Evolutionary conservation across 2,329 filamentous ascomycete species (phyloP).

Genomic region (Beauveria sp.): DNA sequence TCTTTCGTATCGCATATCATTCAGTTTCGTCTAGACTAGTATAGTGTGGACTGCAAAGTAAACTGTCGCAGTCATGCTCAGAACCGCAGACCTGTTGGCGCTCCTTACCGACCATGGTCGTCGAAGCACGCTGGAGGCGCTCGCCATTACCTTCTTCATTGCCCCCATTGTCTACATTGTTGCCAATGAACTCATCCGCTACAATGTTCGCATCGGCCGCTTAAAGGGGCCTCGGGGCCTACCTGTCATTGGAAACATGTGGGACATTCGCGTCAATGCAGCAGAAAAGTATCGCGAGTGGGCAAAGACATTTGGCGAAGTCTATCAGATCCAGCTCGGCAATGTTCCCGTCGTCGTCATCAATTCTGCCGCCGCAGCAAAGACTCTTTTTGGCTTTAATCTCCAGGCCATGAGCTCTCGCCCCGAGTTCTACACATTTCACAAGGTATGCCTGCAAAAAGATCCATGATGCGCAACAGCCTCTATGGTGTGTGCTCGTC

Average conservation of each 20-base stretch:
- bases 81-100: not conserved
- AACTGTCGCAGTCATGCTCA: not conserved
- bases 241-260: conserved; percentile 48
- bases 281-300: conserved; percentile 49
- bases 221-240: conserved; percentile 42
- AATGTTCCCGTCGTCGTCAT: conserved; percentile 50
- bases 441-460: conserved; percentile 34
- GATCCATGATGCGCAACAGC: not conserved
- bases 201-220: conserved; percentile 34
- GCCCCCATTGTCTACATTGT: conserved; percentile 37
- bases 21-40: not conserved
- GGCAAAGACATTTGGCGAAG: conserved; percentile 38
- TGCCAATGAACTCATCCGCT: conserved; percentile 40
- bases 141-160: conserved; percentile 17
- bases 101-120: not conserved
- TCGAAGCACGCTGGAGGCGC: conserved; percentile 13
- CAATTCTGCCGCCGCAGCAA: conserved; percentile 45
- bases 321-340: conserved; percentile 51
- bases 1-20: not conserved
- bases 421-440: conserved; percentile 52
- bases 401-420: conserved; percentile 46
- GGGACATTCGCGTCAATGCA: conserved; percentile 46
- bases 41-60: not conserved
- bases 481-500: too few relatives aligned
- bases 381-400: conserved; percentile 43